Evolutionary conservation across 2,329 filamentous ascomycete species (phyloP).

Genomic region (Plectosphaerella cucumerina): DNA sequence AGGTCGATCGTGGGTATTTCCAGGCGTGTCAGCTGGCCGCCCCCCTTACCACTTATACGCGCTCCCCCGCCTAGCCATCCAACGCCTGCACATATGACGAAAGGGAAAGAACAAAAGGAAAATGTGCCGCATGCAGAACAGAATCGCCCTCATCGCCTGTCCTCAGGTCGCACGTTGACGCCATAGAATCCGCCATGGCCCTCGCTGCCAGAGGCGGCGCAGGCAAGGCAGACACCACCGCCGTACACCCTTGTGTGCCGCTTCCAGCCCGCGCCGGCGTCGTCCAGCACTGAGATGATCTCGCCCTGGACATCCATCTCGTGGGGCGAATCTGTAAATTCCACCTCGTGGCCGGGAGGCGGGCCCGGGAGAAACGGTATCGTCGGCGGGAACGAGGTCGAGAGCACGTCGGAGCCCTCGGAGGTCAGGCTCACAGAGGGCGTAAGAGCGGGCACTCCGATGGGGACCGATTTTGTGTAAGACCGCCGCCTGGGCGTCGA

Average conservation of each 20-base stretch:
- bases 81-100: background rate
- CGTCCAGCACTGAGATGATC: constrained; percentile 44
- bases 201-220: constrained; percentile 41
- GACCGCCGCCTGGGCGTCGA: constrained; percentile 34
- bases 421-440: constrained; percentile 4
- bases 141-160: constrained; percentile 39
- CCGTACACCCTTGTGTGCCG: constrained; percentile 57
- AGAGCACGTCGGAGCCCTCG: constrained; percentile 19
- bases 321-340: constrained; percentile 21
- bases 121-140: background rate
- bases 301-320: constrained; percentile 45
- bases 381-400: constrained; percentile 45
- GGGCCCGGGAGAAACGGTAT: constrained; percentile 44
- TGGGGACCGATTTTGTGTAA: constrained; percentile 36
- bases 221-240: constrained; percentile 53
- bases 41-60: background rate
- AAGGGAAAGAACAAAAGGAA: background rate
- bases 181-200: constrained; percentile 49
- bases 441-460: constrained; percentile 22
- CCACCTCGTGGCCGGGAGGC: constrained; percentile 27
- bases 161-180: constrained; percentile 47
- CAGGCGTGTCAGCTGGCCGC: background rate
- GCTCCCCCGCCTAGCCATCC: background rate
- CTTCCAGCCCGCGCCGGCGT: constrained; percentile 47
- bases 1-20: background rate